Conservation (phyloP, 75 land plant species). For the Larix kaempferi region DNA sequence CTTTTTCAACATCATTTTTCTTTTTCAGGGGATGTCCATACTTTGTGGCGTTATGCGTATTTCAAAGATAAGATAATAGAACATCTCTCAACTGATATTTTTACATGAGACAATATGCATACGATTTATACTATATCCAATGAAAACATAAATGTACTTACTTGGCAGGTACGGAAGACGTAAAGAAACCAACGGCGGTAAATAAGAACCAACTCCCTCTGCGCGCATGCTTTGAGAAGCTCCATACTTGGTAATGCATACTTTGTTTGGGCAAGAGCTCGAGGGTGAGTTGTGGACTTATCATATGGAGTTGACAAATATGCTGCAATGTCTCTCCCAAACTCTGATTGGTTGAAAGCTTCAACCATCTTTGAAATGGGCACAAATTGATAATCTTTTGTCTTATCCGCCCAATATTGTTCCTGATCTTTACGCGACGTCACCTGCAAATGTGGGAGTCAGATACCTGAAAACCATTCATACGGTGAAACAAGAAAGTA, state of each 20-base stretch:
- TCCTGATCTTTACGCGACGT: slow-evolving; percentile 82
- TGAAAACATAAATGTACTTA: slow-evolving; percentile 10
- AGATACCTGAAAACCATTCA: not conserved
- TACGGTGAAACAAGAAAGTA: not conserved
- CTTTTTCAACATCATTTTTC: too few species aligned
- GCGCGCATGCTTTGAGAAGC: slow-evolving; percentile 55
- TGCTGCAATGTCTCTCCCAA: slow-evolving; percentile 38
- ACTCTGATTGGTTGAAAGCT: slow-evolving; percentile 43
- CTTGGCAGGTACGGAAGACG: slow-evolving; percentile 74
- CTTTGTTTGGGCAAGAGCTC: slow-evolving; percentile 45
- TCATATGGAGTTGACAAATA: slow-evolving; percentile 42
- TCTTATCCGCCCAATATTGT: slow-evolving; percentile 72
- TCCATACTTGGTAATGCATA: slow-evolving; percentile 55
- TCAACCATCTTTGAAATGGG: slow-evolving; percentile 50
- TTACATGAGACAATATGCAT: too few species aligned
- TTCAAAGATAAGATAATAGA: too few species aligned
- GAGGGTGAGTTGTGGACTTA: slow-evolving; percentile 41
- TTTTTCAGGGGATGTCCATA: too few species aligned
- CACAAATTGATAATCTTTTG: slow-evolving; percentile 51
- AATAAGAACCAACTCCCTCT: slow-evolving; percentile 54
- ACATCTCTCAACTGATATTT: too few species aligned
- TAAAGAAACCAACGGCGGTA: slow-evolving; percentile 61
- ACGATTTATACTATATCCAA: too few species aligned
- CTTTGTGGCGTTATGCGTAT: too few species aligned
- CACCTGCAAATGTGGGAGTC: slow-evolving; percentile 36